Evolutionary conservation across 2,329 filamentous ascomycete species (phyloP).

Genomic region (Pseudopithomyces maydicus): DNA sequence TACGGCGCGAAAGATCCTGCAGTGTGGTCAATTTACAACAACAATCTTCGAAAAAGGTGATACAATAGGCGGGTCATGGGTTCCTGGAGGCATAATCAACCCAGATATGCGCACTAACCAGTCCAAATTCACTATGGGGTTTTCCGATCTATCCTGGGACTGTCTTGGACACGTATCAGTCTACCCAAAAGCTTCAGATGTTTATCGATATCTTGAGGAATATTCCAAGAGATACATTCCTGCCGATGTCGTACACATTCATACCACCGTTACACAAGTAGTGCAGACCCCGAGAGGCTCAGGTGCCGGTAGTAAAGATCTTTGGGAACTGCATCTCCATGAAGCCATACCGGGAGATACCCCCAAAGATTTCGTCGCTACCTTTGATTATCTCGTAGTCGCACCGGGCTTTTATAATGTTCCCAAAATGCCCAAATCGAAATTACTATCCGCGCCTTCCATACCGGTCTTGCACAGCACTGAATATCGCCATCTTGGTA

Average conservation of each 20-base stretch:
- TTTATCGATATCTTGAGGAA: conserved; percentile 69
- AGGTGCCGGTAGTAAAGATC: not conserved
- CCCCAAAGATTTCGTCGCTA: not conserved
- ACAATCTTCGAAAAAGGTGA: conserved; percentile 68
- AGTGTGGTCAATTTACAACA: conserved; percentile 65
- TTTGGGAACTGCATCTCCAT: not conserved
- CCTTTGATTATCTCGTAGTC: conserved; percentile 71
- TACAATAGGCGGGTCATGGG: conserved; percentile 74
- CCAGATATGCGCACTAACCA: conserved; percentile 65
- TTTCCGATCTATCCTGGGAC: conserved; percentile 70
- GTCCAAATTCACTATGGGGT: conserved; percentile 70
- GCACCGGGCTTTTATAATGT: conserved; percentile 74
- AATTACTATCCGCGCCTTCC: not conserved
- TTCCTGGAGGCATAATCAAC: conserved; percentile 54
- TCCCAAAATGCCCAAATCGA: conserved; percentile 49
- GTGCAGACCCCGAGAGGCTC: not conserved
- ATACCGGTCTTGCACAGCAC: conserved; percentile 67
- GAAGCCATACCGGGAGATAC: not conserved
- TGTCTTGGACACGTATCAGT: conserved; percentile 56
- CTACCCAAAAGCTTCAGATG: conserved; percentile 74
- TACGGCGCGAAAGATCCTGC: conserved; percentile 66
- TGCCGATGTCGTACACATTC: conserved; percentile 55
- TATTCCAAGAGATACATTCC: conserved; percentile 65
- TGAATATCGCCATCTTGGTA: conserved; percentile 60
- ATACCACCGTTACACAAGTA: conserved; percentile 33